Base-by-base conservation (phyloP, 2,329 filamentous ascomycete species). In the Hypoxylon sp. region DNA sequence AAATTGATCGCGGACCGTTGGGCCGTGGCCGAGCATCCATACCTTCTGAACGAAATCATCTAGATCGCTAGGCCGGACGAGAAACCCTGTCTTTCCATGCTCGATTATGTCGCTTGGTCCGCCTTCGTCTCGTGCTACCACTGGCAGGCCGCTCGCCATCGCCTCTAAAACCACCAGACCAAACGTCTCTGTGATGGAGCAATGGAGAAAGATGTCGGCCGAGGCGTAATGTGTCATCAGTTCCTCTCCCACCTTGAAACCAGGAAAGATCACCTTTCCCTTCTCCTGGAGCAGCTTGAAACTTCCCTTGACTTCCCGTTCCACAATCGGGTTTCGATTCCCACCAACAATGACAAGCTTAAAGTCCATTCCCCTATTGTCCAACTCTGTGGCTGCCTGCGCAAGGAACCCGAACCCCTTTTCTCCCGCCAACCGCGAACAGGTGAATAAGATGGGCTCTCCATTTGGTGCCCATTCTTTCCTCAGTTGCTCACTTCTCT, bases 381-480 rank as follows among this genome's bases (percentile, higher is more conserved):
- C 85, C n/a, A 92, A 80, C 64, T 84, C 82, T 44, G 80, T 80
- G 11, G 85, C 86, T 0, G 82, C 88, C 57, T 85, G 79, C 3
- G 90, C 87, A 24, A 92, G 81, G 73, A 92, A 92, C 50, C 88
- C 87, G 73, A 92, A 92, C 0, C 90, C 90, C 75, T 92, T 93
- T 75, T 92, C 91, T 1, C 88, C 89, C 0, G 90, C 90, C 24
- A 92, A 82, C 31, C 90, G 86, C 3, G 89, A 90, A 9, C 92
- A 89, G 35, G 87, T 91, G 59, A 91, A 83, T 26, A 92, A 84
- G 50, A 92, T 86, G 67, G 90, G 81, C 76, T 92, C 89, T 42
- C 86, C 87, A 55, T 87, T 84, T 0, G 89, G 88, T 0, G 89
- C 89, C 26, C 92, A 82, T 55, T 84, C 72, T 8, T 77, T 80